phyloP scores from a whole-genome alignment of 352 stramenopile genomes.

The Globisporangium viniferum region DNA sequence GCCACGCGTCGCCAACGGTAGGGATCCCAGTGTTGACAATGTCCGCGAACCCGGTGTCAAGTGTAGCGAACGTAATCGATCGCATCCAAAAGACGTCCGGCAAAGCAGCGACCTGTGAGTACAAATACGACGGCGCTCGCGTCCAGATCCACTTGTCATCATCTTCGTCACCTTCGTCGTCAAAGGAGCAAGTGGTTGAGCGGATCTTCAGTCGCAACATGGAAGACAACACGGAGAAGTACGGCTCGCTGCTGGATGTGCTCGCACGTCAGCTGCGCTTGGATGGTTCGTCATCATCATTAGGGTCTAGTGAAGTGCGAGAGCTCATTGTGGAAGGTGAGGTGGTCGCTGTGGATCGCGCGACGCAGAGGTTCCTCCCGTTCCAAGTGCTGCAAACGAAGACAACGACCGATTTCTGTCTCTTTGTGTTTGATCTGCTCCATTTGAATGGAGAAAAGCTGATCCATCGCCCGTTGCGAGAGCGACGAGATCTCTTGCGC shows the following conservation, averaged over 20 bases:
- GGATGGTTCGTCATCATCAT: constrained; percentile 2
- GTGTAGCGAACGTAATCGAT: constrained; percentile 41
- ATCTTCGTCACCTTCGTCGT: constrained; percentile 1
- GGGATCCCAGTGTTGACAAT: constrained; percentile 77
- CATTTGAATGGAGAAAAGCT: constrained; percentile 46
- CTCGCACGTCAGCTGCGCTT: constrained; percentile 28
- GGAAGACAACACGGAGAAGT: constrained; percentile 73
- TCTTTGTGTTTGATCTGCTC: constrained; percentile 80
- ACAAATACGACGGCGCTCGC: constrained; percentile 82
- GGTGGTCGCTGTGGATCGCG: constrained; percentile 64
- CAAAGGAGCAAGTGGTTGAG: constrained; percentile 8
- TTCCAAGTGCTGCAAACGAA: constrained; percentile 84
- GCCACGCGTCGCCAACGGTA: constrained; percentile 34
- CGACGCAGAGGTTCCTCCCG: constrained; percentile 44
- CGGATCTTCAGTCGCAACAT: constrained; percentile 85
- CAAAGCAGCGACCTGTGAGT: constrained; percentile 59
- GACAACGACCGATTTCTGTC: constrained; percentile 62
- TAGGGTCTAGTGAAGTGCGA: background rate
- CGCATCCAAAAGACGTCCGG: constrained; percentile 41
- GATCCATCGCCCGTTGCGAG: constrained; percentile 35
- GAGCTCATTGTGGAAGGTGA: constrained; percentile 75
- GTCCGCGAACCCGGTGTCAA: constrained; percentile 70
- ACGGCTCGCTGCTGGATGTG: constrained; percentile 49
- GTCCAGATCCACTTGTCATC: constrained; percentile 63
- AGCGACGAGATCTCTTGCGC: constrained; percentile 43